Evolutionary conservation across 352 stramenopile genomes (phyloP).

Genomic region (Thraustotheca clavata): DNA sequence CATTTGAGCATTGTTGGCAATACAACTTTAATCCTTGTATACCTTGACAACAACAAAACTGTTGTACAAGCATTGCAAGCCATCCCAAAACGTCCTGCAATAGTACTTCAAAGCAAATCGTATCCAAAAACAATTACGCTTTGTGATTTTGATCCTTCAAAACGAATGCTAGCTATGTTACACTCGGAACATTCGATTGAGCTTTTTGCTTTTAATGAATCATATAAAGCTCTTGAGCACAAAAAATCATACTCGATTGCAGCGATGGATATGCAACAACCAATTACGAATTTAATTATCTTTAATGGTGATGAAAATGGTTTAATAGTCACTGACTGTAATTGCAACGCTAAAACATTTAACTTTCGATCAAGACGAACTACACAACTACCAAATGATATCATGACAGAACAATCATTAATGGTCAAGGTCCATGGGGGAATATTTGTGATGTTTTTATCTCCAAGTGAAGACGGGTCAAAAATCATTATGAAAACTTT

Average conservation of each 20-base stretch:
- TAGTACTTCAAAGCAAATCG: background rate
- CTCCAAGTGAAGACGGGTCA: conserved; percentile 6
- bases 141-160: background rate
- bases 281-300: background rate
- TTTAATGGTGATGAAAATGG: conserved; percentile 22
- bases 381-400: background rate
- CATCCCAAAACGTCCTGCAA: background rate
- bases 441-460: conserved; percentile 29
- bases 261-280: background rate
- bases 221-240: conserved; percentile 12
- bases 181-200: background rate
- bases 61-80: background rate
- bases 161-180: conserved; percentile 5
- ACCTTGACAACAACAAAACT: background rate
- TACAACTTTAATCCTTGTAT: background rate
- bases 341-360: background rate
- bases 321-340: background rate
- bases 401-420: background rate
- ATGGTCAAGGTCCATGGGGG: conserved; percentile 10
- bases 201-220: conserved; percentile 11
- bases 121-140: background rate
- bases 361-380: conserved; percentile 6
- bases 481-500: conserved; percentile 31
- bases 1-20: background rate
- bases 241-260: background rate